Evolutionary conservation across 371 early-diverging fungal genomes (phyloP), one percentile per base, ranked within the genome.

Genomic region (Fennellomyces sp.): DNA sequence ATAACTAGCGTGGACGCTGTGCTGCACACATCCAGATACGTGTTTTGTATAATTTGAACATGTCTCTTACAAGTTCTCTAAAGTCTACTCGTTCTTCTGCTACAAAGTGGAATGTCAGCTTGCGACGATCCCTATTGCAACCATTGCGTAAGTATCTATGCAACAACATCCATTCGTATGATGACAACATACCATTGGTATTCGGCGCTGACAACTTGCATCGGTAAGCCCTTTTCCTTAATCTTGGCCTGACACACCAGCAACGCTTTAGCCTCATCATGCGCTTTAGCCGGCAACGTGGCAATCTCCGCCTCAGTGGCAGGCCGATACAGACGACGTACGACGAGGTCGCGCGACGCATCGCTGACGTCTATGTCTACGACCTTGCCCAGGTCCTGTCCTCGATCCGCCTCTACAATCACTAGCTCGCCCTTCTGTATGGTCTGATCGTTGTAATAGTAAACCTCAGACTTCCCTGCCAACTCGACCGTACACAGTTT

Each of bases 21-120:
- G 45, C 45, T 23, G 55, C 55, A 54, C 55, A 87, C 97, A 98
- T 96, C 99, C 99, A 99, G 63, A 99, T 98, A 56, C 99, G 92
- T 3, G 97, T 98, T 81, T 99, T 99, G 82, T 97, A 99, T 30
- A 95, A 89, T 72, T 97, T 97, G 83, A 99, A 99, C 50, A 99
- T 80, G 50, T 99, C 99, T 33, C 97, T 91, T 36, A 99, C 99
- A 41, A 99, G 84, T 67, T 99, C 99, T 56, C 99, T 86, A 76
- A 99, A 99, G 73, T 99, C 99, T 59, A 99, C 93, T 53, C 99
- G 86, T 51, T 90, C 88, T 51, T 94, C 94, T 12, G 96, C 93
- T 5, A 88, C 85, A 75, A 94, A 97, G 73, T 92, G 95, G 64
- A 96, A 96, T 1, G 97, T 97, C 56, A 97, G 80, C 81, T 96